Base-by-base conservation (phyloP, 1,139 yeast genomes). In the Arxiozyma slooffiae region DNA sequence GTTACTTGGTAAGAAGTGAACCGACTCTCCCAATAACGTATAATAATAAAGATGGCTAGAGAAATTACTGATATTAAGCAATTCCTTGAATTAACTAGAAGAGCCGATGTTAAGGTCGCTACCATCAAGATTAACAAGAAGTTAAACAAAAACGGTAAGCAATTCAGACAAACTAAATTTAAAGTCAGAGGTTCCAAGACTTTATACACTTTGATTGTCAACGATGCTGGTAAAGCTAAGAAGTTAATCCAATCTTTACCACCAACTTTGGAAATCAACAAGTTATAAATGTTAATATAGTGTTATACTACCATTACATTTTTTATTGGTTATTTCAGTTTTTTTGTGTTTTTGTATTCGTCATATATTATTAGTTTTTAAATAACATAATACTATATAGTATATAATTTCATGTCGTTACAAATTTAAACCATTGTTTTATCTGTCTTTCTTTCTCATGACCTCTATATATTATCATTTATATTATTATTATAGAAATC, bases 161-260 rank as follows among this genome's bases (percentile, higher is more conserved):
- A 78, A 67, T 79, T 81, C 81, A 84, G 85, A 78, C 90, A 85
- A 78, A 89, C 97, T 80, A 92, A 92, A 80, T 92, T 92, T 92
- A 92, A 94, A 88, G 89, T 92, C 71, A 88, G 98, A 82, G 96
- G 97, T 75, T 71, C 96, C 64, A 87, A 80, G 75, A 76, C 86
- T 81, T 84, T 88, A 71, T 92, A 92, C 88, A 92, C 98, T 69
- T 82, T 92, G 76, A 86, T 86, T 67, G 92, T 92, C 70, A 82
- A 86, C 79, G 98, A 94, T 75, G 87, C 90, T 71, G 86, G 89
- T 74, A 90, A 89, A 83, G 98, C 97, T 70, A 85, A 87, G 84
- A 94, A 92, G 82, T 82, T 92, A 78, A 86, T 87, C 73, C 97
- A 92, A 81, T 86, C 97, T 70, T 82, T 92, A 72, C 97, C 97